Base-by-base conservation (phyloP, 495 filamentous ascomycete species). In the Darksidea phi region DNA sequence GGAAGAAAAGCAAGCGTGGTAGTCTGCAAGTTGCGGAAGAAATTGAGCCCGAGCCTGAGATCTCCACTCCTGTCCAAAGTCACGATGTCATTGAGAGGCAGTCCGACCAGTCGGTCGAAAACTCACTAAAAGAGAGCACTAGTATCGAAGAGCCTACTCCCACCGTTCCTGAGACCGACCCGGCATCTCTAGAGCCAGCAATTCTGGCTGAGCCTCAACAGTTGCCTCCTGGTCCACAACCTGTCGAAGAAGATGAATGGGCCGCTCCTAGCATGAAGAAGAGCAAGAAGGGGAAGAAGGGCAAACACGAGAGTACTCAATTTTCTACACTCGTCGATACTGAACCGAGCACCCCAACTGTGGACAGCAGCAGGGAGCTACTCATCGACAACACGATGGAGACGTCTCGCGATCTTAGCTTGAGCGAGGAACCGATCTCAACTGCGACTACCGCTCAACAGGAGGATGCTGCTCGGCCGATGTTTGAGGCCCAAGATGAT, bases 1-100 rank as follows among this genome's bases (percentile, higher is more conserved):
- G 78, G 67, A 64, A 59, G 48, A 62, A 55, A 24, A 45, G 59
- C 24, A 67, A 67, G 32, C 61, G 64, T 17, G 48, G 11, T 2
- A 59, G 57, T 59, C 32, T 52, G 5, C 45, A 21, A 18, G 18
- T 61, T 20, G 18, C 48, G 4, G 37, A 61, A 21, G 12, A 20
- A 21, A 32, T 42, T 13, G 50, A 48, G 17, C 12, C 59, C 2
- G 34, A 61, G 49, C 20, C 17, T 6, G 55, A 1, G 13, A 26
- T 18, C 13, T 1, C 3, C 2, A 17, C 11, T 15, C 21, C 28
- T 1, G 24, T 13, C 1, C 15, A 21, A 24, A 7, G 18, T 11
- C 1, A 43, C 15, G 15, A 6, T 43, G 41, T 43, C 13, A 3
- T n/a, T 6, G 41, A 20, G 13, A 43, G 23, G 41, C 15, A 41